A percentile compares a stretch with the other conserved stretches of the same genome.
phyloP scores from a whole-genome alignment of 805 yeast genomes.

The Kodamaea hsintzibuensis region DNA sequence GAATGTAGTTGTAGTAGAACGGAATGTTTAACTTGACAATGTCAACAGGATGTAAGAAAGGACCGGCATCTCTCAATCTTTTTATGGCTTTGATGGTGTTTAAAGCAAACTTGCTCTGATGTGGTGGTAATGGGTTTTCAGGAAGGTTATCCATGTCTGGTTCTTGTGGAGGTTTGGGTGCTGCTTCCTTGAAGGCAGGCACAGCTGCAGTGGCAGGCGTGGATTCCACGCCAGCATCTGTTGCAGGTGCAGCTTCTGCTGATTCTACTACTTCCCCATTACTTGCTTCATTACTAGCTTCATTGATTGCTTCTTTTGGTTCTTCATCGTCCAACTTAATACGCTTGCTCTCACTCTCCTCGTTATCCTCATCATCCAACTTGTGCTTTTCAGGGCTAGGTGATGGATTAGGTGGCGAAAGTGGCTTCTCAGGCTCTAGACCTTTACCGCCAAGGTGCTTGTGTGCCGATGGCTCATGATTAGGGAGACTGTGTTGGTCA shows the following conservation, averaged over 20 bases:
- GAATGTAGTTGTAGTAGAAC: constrained; percentile 78
- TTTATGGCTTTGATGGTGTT: constrained; percentile 84
- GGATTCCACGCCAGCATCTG: constrained; percentile 9
- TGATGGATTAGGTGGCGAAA: constrained; percentile 47
- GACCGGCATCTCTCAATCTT: constrained; percentile 88
- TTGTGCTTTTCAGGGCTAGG: constrained; percentile 42
- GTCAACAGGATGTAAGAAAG: constrained; percentile 90
- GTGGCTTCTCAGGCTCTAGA: constrained; percentile 35
- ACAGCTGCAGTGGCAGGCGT: constrained; percentile 1
- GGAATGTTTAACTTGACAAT: constrained; percentile 87
- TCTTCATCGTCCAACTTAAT: constrained; percentile 17
- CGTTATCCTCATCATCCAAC: constrained; percentile 27
- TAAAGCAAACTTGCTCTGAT: constrained; percentile 78
- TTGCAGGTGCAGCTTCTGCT: constrained; percentile 4
- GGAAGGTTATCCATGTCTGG: constrained; percentile 75
- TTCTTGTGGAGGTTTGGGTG: constrained; percentile 73
- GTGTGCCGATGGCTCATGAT: constrained; percentile 5
- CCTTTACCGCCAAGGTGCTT: constrained; percentile 8
- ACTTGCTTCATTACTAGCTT: not conserved
- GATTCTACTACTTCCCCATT: constrained; percentile 15
- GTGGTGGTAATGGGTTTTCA: constrained; percentile 67
- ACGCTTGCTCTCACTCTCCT: constrained; percentile 18
- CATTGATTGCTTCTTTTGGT: too few species aligned
- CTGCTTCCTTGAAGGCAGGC: constrained; percentile 46
- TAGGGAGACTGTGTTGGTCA: constrained; percentile 12